Percentiles rank a stretch among this genome's conserved stretches.
phyloP scores from a whole-genome alignment of 2,329 filamentous ascomycete genomes.

The Lecanicillium sp. region DNA sequence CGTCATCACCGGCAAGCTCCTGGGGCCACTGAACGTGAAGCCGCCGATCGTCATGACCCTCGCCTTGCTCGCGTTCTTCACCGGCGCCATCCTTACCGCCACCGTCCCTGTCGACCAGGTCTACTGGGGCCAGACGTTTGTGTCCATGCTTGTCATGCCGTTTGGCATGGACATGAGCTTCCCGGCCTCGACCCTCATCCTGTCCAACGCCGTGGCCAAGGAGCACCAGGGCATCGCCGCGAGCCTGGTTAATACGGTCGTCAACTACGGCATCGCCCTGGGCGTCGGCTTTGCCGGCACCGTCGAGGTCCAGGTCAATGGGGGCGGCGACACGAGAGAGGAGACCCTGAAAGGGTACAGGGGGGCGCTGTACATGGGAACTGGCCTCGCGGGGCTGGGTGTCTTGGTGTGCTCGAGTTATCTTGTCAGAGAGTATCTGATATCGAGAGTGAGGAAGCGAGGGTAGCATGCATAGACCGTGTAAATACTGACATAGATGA shows the following conservation, averaged over 20 bases:
- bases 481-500: too few relatives aligned
- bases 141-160: constrained; percentile 47
- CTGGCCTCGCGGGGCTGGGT: constrained; percentile 24
- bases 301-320: constrained; percentile 38
- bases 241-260: constrained; percentile 52
- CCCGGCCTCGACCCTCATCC: constrained; percentile 51
- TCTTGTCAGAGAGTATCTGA: background rate
- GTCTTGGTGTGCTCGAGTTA: background rate
- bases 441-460: too few relatives aligned
- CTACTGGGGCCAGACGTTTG: constrained; percentile 59
- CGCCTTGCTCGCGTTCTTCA: constrained; percentile 34
- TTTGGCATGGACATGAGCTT: constrained; percentile 62
- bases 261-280: constrained; percentile 61
- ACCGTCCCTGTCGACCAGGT: constrained; percentile 43
- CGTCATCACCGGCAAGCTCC: constrained; percentile 32
- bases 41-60: constrained; percentile 33
- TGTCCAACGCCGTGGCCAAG: constrained; percentile 42
- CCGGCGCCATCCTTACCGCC: constrained; percentile 33
- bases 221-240: constrained; percentile 38
- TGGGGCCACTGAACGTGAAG: constrained; percentile 26
- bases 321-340: constrained; percentile 15
- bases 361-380: constrained; percentile 31
- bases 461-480: too few relatives aligned
- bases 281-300: constrained; percentile 59
- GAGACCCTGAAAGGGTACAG: constrained; percentile 24